Base-by-base conservation (phyloP, 2,329 filamentous ascomycete genomes). In the Aspergillus sp. region DNA sequence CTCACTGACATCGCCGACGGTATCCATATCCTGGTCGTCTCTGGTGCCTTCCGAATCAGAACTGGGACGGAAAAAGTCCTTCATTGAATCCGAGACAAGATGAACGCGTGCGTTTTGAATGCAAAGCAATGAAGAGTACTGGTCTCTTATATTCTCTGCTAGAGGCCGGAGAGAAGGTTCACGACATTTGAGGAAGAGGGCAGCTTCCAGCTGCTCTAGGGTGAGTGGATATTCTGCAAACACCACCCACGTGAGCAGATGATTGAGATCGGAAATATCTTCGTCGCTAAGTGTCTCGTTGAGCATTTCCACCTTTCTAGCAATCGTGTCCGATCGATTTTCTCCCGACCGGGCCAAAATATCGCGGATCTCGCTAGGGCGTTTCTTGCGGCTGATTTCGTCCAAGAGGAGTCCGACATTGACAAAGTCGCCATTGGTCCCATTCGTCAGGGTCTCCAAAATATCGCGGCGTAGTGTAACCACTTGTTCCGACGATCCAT, bases 381-480 rank as follows among this genome's bases (percentile, higher is more conserved):
- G 65, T 47, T 67, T 60, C 56, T 70, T 70, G n/a, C 57, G 61
- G 49, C 66, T 68, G 32, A 70, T 70, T 60, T 70, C 68, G n/a
- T 67, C 62, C 36, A 70, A 53, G 21, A 69, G 59, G 19, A 66
- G 66, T 21, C 64, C 64, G 10, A 68, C 44, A n/a, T 65, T 68
- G 54, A 70, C 63, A 27, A 68, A 70, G 51, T 70, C 66, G 4
- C 68, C 68, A 30, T 63, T 55, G 17, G 59, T 64, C 25, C 64
- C 57, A 4, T 64, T 62, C 17, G 58, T 59, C 17, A 70, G 57
- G 21, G 54, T 54, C 3, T 63, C 52, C 36, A 63, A 51, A 69
- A 27, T 57, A 30, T 62, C 61, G 10, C 19, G 30, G 13, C 62
- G 64, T 2, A 71, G 61, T 30, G 65, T 56, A n/a, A 53, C 17